These are phyloP conservation scores for Phalaenopsis aphrodite DNA, from an alignment of 106 monocot species.

Conservation along the genomic window DNA sequence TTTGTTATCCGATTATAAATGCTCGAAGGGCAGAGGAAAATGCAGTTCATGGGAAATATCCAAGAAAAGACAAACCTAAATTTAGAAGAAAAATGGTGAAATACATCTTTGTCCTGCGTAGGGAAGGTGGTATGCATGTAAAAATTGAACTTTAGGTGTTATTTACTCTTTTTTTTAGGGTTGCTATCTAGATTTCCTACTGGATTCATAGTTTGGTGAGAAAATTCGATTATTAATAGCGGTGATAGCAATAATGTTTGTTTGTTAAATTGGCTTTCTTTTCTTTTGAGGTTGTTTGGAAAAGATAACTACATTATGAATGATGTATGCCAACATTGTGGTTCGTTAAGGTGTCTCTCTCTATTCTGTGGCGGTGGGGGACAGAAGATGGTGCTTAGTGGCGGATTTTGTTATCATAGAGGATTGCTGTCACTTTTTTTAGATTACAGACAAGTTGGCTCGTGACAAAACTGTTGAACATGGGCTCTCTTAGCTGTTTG, in stretches of 20 bases:
- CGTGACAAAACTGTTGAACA: not conserved
- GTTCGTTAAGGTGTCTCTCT: not conserved
- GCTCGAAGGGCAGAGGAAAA: not conserved
- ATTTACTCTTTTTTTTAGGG: not conserved
- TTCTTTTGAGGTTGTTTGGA: not conserved
- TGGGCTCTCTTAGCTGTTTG: not conserved
- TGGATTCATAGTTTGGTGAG: not conserved
- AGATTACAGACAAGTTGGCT: not conserved
- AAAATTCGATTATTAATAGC: not conserved
- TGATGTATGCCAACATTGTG: not conserved
- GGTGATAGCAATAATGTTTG: not conserved
- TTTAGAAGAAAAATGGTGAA: not conserved
- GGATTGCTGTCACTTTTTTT: not conserved
- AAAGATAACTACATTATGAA: not conserved
- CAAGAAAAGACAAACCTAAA: too few species aligned
- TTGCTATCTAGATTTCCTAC: not conserved
- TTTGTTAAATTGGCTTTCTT: not conserved
- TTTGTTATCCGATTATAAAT: not conserved
- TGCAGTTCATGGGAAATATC: too few species aligned
- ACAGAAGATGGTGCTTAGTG: not conserved
- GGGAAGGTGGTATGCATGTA: too few species aligned
- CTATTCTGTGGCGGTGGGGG: not conserved
- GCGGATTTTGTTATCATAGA: not conserved
- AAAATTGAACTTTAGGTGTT: too few species aligned
- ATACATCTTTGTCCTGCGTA: not conserved